These are phyloP conservation scores for Clarireedia hainanense DNA, from an alignment of 2,329 filamentous ascomycete genomes.

Conservation along the genomic window DNA sequence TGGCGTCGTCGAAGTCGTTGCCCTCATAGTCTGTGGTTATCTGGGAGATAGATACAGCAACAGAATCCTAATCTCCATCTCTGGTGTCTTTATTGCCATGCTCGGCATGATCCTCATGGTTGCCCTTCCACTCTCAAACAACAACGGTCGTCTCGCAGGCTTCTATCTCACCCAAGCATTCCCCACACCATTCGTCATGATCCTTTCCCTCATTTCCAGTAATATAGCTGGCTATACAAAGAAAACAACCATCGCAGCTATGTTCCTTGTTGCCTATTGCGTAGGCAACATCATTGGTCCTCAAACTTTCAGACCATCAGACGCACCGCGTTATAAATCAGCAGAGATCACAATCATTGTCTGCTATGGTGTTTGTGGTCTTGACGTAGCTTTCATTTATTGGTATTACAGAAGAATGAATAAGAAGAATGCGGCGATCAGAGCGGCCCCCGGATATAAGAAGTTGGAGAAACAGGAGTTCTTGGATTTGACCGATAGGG, in stretches of 20 bases:
- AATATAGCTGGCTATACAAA: constrained; percentile 43
- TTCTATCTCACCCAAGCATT: constrained; percentile 46
- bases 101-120: constrained; percentile 31
- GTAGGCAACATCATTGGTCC: constrained; percentile 45
- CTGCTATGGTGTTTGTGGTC: constrained; percentile 16
- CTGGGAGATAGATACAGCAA: constrained; percentile 23
- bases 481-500: constrained; percentile 27
- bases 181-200: constrained; percentile 39
- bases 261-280: constrained; percentile 41
- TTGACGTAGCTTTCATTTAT: constrained; percentile 22
- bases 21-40: constrained; percentile 22
- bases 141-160: constrained; percentile 31
- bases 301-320: constrained; percentile 32
- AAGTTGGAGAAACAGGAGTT: constrained; percentile 28
- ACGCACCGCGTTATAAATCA: constrained; percentile 37
- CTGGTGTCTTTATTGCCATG: constrained; percentile 30
- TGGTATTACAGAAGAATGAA: constrained; percentile 24
- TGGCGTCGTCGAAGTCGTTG: constrained; percentile 25
- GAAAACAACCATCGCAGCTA: constrained; percentile 39
- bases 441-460: constrained; percentile 20
- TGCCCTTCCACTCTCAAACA: constrained; percentile 30
- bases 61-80: constrained; percentile 28
- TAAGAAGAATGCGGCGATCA: constrained; percentile 19
- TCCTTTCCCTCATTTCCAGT: constrained; percentile 32
- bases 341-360: constrained; percentile 40